Conservation (phyloP, 1,284 basidiomycete genomes). For the Ganoderma lucidum region DNA sequence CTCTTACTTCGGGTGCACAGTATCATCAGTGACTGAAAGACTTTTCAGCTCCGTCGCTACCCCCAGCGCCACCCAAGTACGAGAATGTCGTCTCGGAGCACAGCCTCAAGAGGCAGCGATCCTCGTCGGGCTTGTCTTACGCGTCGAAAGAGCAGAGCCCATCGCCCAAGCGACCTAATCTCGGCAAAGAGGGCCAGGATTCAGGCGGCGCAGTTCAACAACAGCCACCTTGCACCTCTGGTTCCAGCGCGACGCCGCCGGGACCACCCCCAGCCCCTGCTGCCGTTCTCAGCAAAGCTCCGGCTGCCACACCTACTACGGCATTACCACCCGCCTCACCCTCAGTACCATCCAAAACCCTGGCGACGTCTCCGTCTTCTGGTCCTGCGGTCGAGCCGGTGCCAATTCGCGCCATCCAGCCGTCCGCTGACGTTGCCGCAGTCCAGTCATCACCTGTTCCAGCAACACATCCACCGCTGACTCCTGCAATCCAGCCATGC, state of each 20-base stretch:
- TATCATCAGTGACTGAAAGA: neutral
- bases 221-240: neutral
- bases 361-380: too few relatives aligned
- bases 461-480: neutral
- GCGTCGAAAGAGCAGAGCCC: neutral
- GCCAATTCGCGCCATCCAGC: too few relatives aligned
- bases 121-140: neutral
- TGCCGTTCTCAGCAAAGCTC: too few relatives aligned
- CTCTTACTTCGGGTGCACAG: neutral
- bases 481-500: neutral
- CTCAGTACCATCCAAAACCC: too few relatives aligned
- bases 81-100: neutral
- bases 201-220: neutral
- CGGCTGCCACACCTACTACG: too few relatives aligned
- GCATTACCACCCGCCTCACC: too few relatives aligned
- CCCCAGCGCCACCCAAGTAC: neutral
- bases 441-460: neutral
- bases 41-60: neutral
- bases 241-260: neutral
- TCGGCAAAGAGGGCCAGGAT: neutral
- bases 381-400: too few relatives aligned
- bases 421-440: neutral
- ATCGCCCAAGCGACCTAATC: neutral
- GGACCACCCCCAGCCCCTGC: neutral
- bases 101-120: neutral